phyloP scores from a whole-genome alignment of 2,329 filamentous ascomycete species.

The Orbilia oligospora region DNA sequence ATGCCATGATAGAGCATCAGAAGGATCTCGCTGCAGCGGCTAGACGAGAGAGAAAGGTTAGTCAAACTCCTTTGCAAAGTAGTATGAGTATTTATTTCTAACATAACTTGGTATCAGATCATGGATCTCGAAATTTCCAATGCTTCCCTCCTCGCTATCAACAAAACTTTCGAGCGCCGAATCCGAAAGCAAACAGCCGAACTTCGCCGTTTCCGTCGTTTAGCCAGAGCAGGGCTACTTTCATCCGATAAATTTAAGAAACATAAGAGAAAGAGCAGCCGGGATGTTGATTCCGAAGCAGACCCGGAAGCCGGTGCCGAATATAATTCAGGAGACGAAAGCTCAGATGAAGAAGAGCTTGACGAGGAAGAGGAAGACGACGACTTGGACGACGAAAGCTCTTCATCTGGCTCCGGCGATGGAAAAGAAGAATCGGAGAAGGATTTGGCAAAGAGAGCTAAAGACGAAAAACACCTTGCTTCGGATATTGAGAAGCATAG shows the following conservation, averaged over 20 bases:
- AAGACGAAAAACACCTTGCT: slow-evolving; percentile 85
- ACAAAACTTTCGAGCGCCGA: slow-evolving; percentile 90
- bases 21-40: slow-evolving; percentile 89
- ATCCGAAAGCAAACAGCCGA: slow-evolving; percentile 92
- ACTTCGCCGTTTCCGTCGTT: slow-evolving; percentile 84
- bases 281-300: slow-evolving; percentile 61
- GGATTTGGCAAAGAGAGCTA: slow-evolving; percentile 73
- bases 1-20: slow-evolving; percentile 73
- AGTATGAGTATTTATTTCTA: slow-evolving; percentile 4
- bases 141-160: slow-evolving; percentile 93
- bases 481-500: slow-evolving; percentile 90
- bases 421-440: slow-evolving; percentile 66
- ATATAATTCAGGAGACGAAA: slow-evolving; percentile 64
- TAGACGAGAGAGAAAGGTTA: slow-evolving; percentile 89
- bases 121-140: slow-evolving; percentile 97
- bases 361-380: slow-evolving; percentile 67
- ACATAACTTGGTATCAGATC: slow-evolving; percentile 59
- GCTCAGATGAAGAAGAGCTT: slow-evolving; percentile 68
- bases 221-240: slow-evolving; percentile 84
- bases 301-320: slow-evolving; percentile 68
- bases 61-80: not conserved
- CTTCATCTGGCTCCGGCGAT: slow-evolving; percentile 68
- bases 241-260: slow-evolving; percentile 67
- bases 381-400: slow-evolving; percentile 68
- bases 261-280: slow-evolving; percentile 62